Evolutionary conservation across 2,329 filamentous ascomycete genomes (phyloP).

Genomic region (Monilinia polystroma): DNA sequence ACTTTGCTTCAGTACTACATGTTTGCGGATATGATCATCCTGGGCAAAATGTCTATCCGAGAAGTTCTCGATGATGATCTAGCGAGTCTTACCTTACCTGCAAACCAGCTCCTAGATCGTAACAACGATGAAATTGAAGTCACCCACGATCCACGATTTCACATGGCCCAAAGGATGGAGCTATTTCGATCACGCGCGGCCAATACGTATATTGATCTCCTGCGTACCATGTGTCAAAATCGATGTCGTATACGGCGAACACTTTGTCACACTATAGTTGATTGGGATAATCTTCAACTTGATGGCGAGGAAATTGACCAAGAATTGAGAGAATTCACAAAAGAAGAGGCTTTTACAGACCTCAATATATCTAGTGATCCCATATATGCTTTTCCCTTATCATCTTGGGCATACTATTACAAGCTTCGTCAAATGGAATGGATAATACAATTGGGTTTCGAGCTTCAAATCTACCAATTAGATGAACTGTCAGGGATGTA

Average conservation of each 20-base stretch:
- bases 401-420: slow-evolving; percentile 86
- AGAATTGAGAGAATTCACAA: slow-evolving; percentile 59
- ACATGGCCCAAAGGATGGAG: slow-evolving; percentile 73
- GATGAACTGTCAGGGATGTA: slow-evolving; percentile 90
- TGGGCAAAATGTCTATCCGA: slow-evolving; percentile 67
- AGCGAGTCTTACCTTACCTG: slow-evolving; percentile 71
- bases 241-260: slow-evolving; percentile 84
- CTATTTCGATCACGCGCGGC: slow-evolving; percentile 59
- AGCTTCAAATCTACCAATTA: slow-evolving; percentile 82
- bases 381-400: slow-evolving; percentile 69
- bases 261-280: slow-evolving; percentile 77
- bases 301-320: slow-evolving; percentile 78
- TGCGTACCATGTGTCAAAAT: slow-evolving; percentile 85
- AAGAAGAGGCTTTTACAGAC: slow-evolving; percentile 59
- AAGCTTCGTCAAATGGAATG: slow-evolving; percentile 87
- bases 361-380: slow-evolving; percentile 51
- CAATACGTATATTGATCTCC: slow-evolving; percentile 77
- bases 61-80: slow-evolving; percentile 80
- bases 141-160: slow-evolving; percentile 69
- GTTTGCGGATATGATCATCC: slow-evolving; percentile 68
- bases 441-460: slow-evolving; percentile 89
- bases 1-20: slow-evolving; percentile 75
- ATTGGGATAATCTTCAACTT: slow-evolving; percentile 80
- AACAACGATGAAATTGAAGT: slow-evolving; percentile 75
- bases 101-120: slow-evolving; percentile 67